Percentiles rank a stretch among this genome's conserved stretches.
Conservation (phyloP, 306 rosid genomes). For the Pyrus bretschneideri region DNA sequence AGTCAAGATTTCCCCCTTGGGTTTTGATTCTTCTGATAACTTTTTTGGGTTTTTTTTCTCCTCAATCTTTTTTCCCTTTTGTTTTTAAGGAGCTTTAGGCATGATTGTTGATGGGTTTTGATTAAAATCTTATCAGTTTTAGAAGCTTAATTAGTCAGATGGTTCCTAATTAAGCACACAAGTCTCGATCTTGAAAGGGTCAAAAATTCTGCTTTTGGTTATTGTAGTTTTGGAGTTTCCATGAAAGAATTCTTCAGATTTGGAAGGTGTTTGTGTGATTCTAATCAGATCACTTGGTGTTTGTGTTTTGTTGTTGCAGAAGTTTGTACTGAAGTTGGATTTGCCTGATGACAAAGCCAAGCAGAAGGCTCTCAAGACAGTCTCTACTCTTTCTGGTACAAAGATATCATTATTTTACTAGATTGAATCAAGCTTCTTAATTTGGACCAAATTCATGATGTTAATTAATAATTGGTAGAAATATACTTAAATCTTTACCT, state of each 20-base stretch:
- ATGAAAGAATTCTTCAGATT: conserved; percentile 3
- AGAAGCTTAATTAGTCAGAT: background rate
- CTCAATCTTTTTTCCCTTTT: background rate
- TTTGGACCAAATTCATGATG: background rate
- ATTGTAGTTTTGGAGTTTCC: background rate
- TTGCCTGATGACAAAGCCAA: conserved; percentile 74
- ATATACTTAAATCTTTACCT: background rate
- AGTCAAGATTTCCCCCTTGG: background rate
- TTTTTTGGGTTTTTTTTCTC: conserved; percentile 6
- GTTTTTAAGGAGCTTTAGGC: conserved; percentile 19
- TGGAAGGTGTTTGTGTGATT: background rate
- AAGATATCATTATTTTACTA: background rate
- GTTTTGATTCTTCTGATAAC: conserved; percentile 26
- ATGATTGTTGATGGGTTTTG: conserved; percentile 15
- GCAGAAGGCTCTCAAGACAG: conserved; percentile 84
- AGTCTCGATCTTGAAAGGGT: background rate
- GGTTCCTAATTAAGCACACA: background rate
- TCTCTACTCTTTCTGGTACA: conserved; percentile 73
- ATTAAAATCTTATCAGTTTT: conserved; percentile 2
- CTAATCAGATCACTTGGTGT: conserved; percentile 16
- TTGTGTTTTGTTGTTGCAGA: conserved; percentile 43
- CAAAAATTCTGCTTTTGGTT: background rate
- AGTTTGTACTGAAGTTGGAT: conserved; percentile 67
- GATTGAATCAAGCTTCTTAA: background rate
- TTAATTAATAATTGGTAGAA: background rate